A percentile compares a stretch with the other conserved stretches of the same genome.
Conservation (phyloP, 257 asterid genomes). For the Cordia subcordata region DNA sequence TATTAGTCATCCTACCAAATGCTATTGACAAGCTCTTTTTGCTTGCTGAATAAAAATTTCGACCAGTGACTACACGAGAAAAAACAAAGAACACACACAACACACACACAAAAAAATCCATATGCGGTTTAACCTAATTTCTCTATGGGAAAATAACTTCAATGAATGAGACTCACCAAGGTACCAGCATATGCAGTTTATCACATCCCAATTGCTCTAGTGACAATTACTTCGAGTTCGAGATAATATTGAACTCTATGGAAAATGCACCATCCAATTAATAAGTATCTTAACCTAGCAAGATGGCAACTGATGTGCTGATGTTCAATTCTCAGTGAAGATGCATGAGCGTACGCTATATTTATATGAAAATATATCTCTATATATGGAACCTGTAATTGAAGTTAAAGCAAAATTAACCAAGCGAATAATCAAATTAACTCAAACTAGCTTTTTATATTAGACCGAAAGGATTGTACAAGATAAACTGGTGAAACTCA, state of each 20-base stretch:
- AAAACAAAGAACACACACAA: too few species aligned
- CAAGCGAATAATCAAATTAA: not conserved
- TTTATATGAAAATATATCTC: too few species aligned
- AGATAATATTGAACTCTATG: too few species aligned
- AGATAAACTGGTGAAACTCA: conserved; percentile 18
- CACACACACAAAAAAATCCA: not conserved
- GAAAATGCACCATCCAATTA: not conserved
- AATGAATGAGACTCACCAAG: not conserved
- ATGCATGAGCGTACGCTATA: too few species aligned
- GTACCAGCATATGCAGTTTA: not conserved
- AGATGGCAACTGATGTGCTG: not conserved
- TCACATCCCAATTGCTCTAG: too few species aligned
- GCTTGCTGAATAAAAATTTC: not conserved
- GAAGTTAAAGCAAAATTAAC: not conserved
- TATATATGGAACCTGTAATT: too few species aligned
- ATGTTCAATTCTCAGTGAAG: not conserved
- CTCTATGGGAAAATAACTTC: not conserved
- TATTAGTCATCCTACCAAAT: not conserved
- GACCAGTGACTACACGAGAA: not conserved
- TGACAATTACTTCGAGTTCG: not conserved
- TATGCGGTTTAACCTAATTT: not conserved
- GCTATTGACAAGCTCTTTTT: not conserved
- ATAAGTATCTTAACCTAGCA: not conserved
- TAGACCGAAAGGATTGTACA: conserved; percentile 35
- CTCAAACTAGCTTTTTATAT: conserved; percentile 15